Evolutionary conservation across 495 filamentous ascomycete species (phyloP).

Genomic region (Choiromyces venosus): DNA sequence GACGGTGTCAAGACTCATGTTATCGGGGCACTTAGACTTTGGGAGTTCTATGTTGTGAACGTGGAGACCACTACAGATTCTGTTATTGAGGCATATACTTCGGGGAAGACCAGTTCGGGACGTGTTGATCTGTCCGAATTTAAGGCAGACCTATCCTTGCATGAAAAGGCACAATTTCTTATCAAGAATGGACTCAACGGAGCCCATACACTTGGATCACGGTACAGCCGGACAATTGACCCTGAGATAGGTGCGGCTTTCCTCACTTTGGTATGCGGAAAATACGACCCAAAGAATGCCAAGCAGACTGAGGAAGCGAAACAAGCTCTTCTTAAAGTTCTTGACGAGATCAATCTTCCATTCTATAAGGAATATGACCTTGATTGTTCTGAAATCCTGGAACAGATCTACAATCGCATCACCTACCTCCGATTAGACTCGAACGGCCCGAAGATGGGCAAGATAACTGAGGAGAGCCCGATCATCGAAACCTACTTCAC

Average conservation of each 20-base stretch:
- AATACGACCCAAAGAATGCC: conserved; percentile 51
- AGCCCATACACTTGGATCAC: conserved; percentile 66
- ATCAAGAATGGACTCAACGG: conserved; percentile 58
- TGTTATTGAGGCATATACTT: conserved; percentile 62
- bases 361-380: conserved; percentile 86
- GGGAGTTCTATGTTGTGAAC: conserved; percentile 88
- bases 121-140: conserved; percentile 6
- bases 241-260: conserved; percentile 63
- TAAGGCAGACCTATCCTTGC: conserved; percentile 51
- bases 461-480: conserved; percentile 67
- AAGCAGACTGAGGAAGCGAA: conserved; percentile 49
- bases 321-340: conserved; percentile 53
- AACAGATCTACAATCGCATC: conserved; percentile 88
- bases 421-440: conserved; percentile 89
- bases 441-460: conserved; percentile 80
- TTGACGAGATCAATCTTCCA: conserved; percentile 79
- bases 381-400: conserved; percentile 73
- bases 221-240: conserved; percentile 65
- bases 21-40: conserved; percentile 68
- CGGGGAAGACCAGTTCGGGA: conserved; percentile 28
- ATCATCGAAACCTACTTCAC: conserved; percentile 97
- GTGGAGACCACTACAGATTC: conserved; percentile 65
- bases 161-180: conserved; percentile 55
- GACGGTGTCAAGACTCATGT: conserved; percentile 74
- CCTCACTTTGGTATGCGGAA: conserved; percentile 63